Base-by-base conservation (phyloP, 2,329 filamentous ascomycete genomes). In the Pseudogymnoascus sp. region DNA sequence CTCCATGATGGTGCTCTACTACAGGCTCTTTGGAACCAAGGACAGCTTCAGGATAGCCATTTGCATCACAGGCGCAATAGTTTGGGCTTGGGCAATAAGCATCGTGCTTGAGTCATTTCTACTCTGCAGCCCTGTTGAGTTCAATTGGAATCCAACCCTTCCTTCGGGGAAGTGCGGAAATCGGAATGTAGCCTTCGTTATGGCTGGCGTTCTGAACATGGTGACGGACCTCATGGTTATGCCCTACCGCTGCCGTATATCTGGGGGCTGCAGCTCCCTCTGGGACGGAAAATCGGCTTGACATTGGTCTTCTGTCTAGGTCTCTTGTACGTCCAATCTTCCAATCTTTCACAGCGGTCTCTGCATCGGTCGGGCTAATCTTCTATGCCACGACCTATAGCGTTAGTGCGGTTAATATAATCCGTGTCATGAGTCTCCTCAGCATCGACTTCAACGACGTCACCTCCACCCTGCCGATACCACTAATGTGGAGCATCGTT, bases 281-380 rank as follows among this genome's bases (percentile, higher is more conserved):
- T 66, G 47, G 67, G 69, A 23, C 70, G 73, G 42, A 73, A 73
- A 63, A 64, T 72, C 5, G 74, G 70, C 2, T 64, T 77, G 6
- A 70, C 75, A 64, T 63, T 69, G 10, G 72, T 76, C 26, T 76
- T 76, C 62, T 70, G 67, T 1, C 64, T 76, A 0, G 75, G 74
- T 42, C 68, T 71, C 40, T 72, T 73, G 71, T 71, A 62, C 64
- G 67, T 67, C 23, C 29, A 31, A 31, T 31, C 29, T 31, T 7
- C 8, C 21, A 40, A 40, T 62, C 54, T 40, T 10, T 14, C 29
- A 18, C 40, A 8, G 5, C 21, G 31, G 26, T 40, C n/a, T 40
- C 37, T 40, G 37, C 37, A 7, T 40, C 14, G 5, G 37, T 40
- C n/a, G 14, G 37, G 37, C 37, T 40, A 40, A 40, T 40, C 14